Evolutionary conservation across 2,329 filamentous ascomycete species (phyloP), one percentile per base, ranked within the genome.

Genomic region (Dothideomycetidae sp.): DNA sequence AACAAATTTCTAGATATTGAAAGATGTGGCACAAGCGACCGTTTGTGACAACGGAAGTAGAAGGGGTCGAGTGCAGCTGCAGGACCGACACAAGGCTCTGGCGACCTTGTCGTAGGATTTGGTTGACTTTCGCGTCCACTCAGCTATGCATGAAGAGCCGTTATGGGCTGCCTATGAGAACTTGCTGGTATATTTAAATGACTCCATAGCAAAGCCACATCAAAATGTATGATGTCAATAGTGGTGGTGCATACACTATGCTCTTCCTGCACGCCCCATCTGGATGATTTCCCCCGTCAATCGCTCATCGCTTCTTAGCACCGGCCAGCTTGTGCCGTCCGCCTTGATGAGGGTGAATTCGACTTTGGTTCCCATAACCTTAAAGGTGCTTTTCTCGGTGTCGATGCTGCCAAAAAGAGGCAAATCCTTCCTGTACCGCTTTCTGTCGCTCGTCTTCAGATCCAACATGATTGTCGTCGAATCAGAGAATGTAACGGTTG

Each of bases 351-450:
- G 62, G 17, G 67, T 78, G 51, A 93, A 63, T 60, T 94, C 86
- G 36, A 94, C 63, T 65, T 94, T 94, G 1, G 85, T 92, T 16
- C 83, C 83, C 56, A 93, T 68, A 42, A 94, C 74, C 60, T 81
- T 84, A 64, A 74, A 88, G 40, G 70, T 69, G 48, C 79, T 84
- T 57, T 81, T 76, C 40, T 73, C 76, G 2, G 78, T 59, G 44
- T 93, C 76, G 50, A 98, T 86, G 3, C 67, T 52, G 1, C 72
- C 83, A 54, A 77, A 96, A 15, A 96, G 69, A 11, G 77, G 75
- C 43, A 94, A 73, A 10, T 70, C 69, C 28, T 75, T 68, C 51
- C 70, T 73, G 60, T 85, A 94, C 38, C 82, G 74, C 69, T 93
- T 96, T 41, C 74, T 68, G 54, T 94, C 88, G 19, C 71, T 73